Evolutionary conservation across 805 yeast genomes (phyloP), one percentile per base, ranked within the genome.

Genomic region (Wickerhamiella azymoides): DNA sequence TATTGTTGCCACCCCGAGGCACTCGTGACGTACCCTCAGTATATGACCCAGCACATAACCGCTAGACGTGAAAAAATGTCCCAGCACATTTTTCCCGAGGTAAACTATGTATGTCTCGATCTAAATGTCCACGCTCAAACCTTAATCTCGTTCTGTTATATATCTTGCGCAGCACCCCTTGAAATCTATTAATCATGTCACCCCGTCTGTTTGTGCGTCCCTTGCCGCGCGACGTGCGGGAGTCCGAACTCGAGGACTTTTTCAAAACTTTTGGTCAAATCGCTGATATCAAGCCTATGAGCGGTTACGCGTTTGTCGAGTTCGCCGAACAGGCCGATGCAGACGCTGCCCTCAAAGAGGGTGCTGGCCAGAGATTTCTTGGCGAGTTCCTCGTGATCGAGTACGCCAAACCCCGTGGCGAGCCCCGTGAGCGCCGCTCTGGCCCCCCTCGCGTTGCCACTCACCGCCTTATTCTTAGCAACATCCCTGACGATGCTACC

Each of bases 231-330:
- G 47, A 49, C 43, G 46, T 56, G 27, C 36, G 47, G n/a, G 43
- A 47, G 42, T 53, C 39, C 13, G 81, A 80, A 53, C 62, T 78
- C 40, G 60, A 62, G 47, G 65, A 68, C 14, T 59, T 74, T 39
- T 77, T 77, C 57, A 55, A 60, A 37, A 56, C 61, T 48, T 73
- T 62, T 57, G 84, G 84, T 14, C 64, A 63, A 36, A 68, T 78
- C 19, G 67, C 69, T 14, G 76, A 77, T 48, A 73, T 77, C 28
- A 74, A 73, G 52, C 64, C 77, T 25, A 76, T 77, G 65, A 57
- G 58, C 30, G 75, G 78, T 19, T 76, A 70, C 57, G 92, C 89
- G 9, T 82, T 82, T 61, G 72, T 83, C n/a, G 79, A 81, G 50
- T 82, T 70, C 57, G 65, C 71, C 43, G 63, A 68, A 46, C 72